Conservation (phyloP, 2,329 filamentous ascomycete species). For the Aspergillus tubingensis region DNA sequence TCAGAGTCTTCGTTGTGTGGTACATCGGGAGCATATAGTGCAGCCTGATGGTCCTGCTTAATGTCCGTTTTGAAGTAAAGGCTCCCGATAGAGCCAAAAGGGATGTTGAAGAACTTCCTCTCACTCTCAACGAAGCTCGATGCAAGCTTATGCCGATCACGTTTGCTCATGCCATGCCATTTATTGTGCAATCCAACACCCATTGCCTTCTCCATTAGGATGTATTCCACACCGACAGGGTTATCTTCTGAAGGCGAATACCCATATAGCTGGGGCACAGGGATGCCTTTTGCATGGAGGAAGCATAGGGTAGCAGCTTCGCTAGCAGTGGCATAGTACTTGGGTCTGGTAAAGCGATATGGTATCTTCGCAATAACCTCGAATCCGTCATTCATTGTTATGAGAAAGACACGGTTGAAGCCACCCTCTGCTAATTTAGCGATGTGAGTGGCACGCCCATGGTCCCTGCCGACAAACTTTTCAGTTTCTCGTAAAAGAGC, state of each 20-base stretch:
- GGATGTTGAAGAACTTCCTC: conserved; percentile 20
- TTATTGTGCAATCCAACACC: conserved; percentile 20
- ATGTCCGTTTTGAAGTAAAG: conserved; percentile 26
- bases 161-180: conserved; percentile 24
- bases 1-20: conserved; percentile 15
- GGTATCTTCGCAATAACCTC: conserved; percentile 19
- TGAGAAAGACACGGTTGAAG: conserved; percentile 13
- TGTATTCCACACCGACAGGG: conserved; percentile 28
- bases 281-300: conserved; percentile 22
- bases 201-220: conserved; percentile 23
- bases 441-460: background rate
- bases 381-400: conserved; percentile 18
- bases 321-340: conserved; percentile 23
- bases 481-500: conserved; percentile 16
- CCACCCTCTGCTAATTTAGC: conserved; percentile 6
- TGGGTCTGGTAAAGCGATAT: conserved; percentile 14
- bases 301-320: conserved; percentile 27
- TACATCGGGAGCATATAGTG: conserved; percentile 15
- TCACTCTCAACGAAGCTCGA: conserved; percentile 25
- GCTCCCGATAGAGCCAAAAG: conserved; percentile 22
- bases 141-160: conserved; percentile 19
- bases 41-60: conserved; percentile 11
- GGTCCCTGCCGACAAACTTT: conserved; percentile 16
- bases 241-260: conserved; percentile 25
- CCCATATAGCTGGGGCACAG: conserved; percentile 24